phyloP scores from a whole-genome alignment of 176 grass and related monocot species.

The bread wheat (Triticum aestivum) region IWGSC_CS_RefSeq_v2.1 NC_057805.1:349634541-349635040 shows the following conservation, averaged over 20 bases:
- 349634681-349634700: slow-evolving; percentile 7
- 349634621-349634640: slow-evolving; percentile 40
- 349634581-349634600: slow-evolving; percentile 45
- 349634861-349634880: slow-evolving; percentile 6
- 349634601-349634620: slow-evolving; percentile 46
- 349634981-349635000: not conserved
- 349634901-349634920: slow-evolving; percentile 9
- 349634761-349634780: slow-evolving; percentile 74
- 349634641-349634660: slow-evolving; percentile 61
- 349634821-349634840: slow-evolving; percentile 58
- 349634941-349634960: slow-evolving; percentile 36
- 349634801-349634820: slow-evolving; percentile 41
- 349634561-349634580: slow-evolving; percentile 22
- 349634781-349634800: slow-evolving; percentile 75
- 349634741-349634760: slow-evolving; percentile 57
- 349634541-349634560: not conserved
- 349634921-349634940: slow-evolving; percentile 27
- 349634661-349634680: slow-evolving; percentile 3
- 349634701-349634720: not conserved
- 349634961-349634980: not conserved
- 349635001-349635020: too few species aligned
- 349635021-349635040: too few species aligned
- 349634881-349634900: not conserved
- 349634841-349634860: slow-evolving; percentile 24
- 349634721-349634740: slow-evolving; percentile 58